Conservation (phyloP, 441 rosid genomes). For the Mallotus japonicus region DNA sequence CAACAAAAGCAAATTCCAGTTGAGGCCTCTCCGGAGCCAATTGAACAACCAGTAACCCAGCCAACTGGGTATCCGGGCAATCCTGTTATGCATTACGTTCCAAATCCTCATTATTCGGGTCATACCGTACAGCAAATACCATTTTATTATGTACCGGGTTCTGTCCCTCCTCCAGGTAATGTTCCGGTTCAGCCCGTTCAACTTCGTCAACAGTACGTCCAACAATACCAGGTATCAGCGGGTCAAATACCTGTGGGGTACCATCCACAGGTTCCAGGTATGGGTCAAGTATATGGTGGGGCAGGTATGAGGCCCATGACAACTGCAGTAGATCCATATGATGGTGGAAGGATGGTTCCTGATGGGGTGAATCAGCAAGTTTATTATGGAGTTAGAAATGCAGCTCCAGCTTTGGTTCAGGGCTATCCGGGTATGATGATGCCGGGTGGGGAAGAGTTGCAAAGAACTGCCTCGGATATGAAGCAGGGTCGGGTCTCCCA, state of each 20-base stretch:
- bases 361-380: slow-evolving; percentile 57
- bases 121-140: slow-evolving; percentile 50
- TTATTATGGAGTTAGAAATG: slow-evolving; percentile 57
- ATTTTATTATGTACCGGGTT: slow-evolving; percentile 56
- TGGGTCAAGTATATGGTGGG: slow-evolving; percentile 60
- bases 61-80: slow-evolving; percentile 43
- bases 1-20: slow-evolving; percentile 27
- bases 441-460: slow-evolving; percentile 54
- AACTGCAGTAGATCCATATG: slow-evolving; percentile 39
- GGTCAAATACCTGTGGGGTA: slow-evolving; percentile 66
- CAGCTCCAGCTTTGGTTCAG: slow-evolving; percentile 38
- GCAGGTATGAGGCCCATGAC: slow-evolving; percentile 36
- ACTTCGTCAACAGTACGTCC: slow-evolving; percentile 42
- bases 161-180: slow-evolving; percentile 44
- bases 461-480: slow-evolving; percentile 41
- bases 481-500: slow-evolving; percentile 45
- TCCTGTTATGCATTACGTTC: slow-evolving; percentile 53
- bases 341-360: slow-evolving; percentile 33
- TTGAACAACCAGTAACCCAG: slow-evolving; percentile 39
- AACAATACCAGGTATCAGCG: slow-evolving; percentile 22
- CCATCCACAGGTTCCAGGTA: slow-evolving; percentile 47
- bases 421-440: slow-evolving; percentile 55
- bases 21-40: slow-evolving; percentile 32
- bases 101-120: slow-evolving; percentile 49
- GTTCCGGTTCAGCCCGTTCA: slow-evolving; percentile 51